Evolutionary conservation across 768 basidiomycete species (phyloP), one percentile per base, ranked within the genome.

Genomic region (Cyclocybe cylindracea): DNA sequence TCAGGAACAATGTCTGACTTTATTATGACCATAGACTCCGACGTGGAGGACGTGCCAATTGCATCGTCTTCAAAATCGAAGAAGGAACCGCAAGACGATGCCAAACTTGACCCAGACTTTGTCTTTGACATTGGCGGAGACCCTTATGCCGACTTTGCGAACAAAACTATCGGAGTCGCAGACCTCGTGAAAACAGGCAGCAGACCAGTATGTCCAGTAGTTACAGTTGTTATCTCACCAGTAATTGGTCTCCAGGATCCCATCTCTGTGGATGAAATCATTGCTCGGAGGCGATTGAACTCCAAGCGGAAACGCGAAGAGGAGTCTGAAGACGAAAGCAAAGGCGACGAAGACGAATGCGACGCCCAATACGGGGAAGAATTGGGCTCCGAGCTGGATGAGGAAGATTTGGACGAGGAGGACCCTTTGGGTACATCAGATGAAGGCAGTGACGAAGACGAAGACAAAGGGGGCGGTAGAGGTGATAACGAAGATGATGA

Each of bases 261-360:
- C n/a, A 83, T 96, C 47, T 91, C 87, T 40, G 86, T 98, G 8
- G 89, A 96, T 66, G 92, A 96, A 62, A 95, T 98, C 54, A 95
- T 98, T 67, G 85, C 86, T 45, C 80, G 87, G 50, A 78, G 85
- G 61, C 80, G 75, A 63, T 61, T 85, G 51, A 69, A 70, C 46
- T 67, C 72, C 7, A 90, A 94, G 63, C 82, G 91, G 49, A 91
- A 91, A 71, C 70, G 84, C 10, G 73, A 73, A 29, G 70, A 63
- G 7, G 74, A 75, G 10, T 63, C 63, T 11, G 76, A 73, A 33
- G 76, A 70, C 18, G 72, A 70, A 31, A 68, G 66, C 35, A 74
- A 73, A 3, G 65, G 60, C 1, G 67, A 67, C 40, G 62, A 66
- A 10, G 66, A 65, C 34, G 70, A 61, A 53, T 59, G 51, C 5